Percentiles rank a stretch among this genome's conserved stretches.
These are phyloP conservation scores for Chlorociboria aeruginascens DNA, from an alignment of 495 filamentous ascomycete genomes.

Conservation along the genomic window DNA sequence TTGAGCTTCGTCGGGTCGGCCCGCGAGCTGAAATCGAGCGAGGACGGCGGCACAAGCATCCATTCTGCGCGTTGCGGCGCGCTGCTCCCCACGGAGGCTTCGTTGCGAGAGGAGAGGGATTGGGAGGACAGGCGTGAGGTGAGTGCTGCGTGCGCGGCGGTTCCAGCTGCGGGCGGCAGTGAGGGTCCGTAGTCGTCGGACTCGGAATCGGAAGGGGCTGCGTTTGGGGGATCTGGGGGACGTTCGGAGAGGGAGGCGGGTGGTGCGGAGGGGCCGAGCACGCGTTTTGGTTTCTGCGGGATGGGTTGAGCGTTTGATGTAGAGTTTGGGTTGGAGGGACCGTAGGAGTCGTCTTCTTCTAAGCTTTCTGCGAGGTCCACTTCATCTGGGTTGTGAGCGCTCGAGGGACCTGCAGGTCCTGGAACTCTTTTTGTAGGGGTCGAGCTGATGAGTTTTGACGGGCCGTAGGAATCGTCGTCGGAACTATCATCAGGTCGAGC, in stretches of 20 bases:
- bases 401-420: slow-evolving; percentile 32
- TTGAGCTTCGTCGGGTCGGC: slow-evolving; percentile 78
- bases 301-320: background rate
- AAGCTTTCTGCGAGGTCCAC: slow-evolving; percentile 9
- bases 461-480: slow-evolving; percentile 13
- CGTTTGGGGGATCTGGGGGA: slow-evolving; percentile 21
- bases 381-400: slow-evolving; percentile 9
- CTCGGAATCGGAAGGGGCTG: slow-evolving; percentile 17
- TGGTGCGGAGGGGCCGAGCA: slow-evolving; percentile 39
- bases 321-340: slow-evolving; percentile 6
- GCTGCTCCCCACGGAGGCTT: slow-evolving; percentile 23
- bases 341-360: slow-evolving; percentile 11
- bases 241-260: slow-evolving; percentile 32
- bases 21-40: slow-evolving; percentile 46
- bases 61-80: slow-evolving; percentile 67
- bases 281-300: slow-evolving; percentile 21
- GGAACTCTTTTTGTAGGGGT: slow-evolving; percentile 24
- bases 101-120: background rate
- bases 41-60: slow-evolving; percentile 81
- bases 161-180: slow-evolving; percentile 44
- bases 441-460: slow-evolving; percentile 14
- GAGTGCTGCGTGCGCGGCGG: slow-evolving; percentile 11
- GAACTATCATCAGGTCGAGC: slow-evolving; percentile 19
- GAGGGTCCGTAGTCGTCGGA: slow-evolving; percentile 62
- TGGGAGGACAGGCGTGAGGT: background rate